Base-by-base conservation (phyloP, 2,329 filamentous ascomycete species). In the Colletotrichum eremochloae region DNA sequence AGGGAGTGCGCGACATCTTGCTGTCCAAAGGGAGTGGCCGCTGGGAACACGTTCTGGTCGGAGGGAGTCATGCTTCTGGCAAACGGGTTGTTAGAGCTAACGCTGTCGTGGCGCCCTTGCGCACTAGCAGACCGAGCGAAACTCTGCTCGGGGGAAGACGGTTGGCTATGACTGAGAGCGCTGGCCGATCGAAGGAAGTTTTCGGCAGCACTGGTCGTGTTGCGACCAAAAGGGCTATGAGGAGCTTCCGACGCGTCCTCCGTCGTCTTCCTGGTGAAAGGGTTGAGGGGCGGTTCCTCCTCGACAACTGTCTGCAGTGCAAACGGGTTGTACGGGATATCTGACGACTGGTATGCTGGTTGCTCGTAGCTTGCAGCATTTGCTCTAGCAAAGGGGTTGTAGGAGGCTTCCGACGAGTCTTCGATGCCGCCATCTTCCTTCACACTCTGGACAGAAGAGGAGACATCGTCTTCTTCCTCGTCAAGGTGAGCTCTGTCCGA, bases 391-490 rank as follows among this genome's bases (percentile, higher is more conserved):
- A 72, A 69, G 9, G 69, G 66, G n/a, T 72, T 69, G 15, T 40
- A 58, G 15, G 50, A 60, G 14, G 38, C 29, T 46, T 69, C 44
- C 3, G 15, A n/a, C 7, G 56, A 24, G 12, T 67, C 56, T 5
- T 61, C 55, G 7, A n/a, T 55, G 42, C 57, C 69, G 40, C 40
- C 61, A 2, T 72, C 66, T 4, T 69, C 66, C 2, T 48, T 44
- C 0, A 72, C 66, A 31, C 69, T 72, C 24, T 64, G 69, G n/a
- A 69, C 55, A n/a, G 69, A 33, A 12, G 66, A 69, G 2, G 69
- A 69, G 8, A 20, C 4, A 5, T 52, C 31, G 14, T 31, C 24
- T 29, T 68, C 66, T 29, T 64, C 36, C 15, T 68, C 57, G 3
- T 56, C 48, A 9, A 72, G 55, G 18, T 69, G 60, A n/a, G 60